Evolutionary conservation across 2,329 filamentous ascomycete species (phyloP).

Genomic region (Colletotrichum neosansevieriae): DNA sequence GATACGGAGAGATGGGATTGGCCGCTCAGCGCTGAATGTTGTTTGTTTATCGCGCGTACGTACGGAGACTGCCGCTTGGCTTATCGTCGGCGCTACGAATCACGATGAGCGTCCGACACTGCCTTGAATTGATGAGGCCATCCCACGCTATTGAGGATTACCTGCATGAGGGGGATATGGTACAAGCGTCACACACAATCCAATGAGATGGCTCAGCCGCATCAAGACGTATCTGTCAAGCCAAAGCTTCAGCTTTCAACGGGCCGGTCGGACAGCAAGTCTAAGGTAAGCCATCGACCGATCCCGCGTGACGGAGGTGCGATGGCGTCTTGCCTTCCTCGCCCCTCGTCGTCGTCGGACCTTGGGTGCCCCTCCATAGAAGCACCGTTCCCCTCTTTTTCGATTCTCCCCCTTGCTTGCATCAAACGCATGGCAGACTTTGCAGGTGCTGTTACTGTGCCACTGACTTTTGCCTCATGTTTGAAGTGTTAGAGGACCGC

Average conservation of each 20-base stretch:
- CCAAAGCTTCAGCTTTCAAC: constrained; percentile 26
- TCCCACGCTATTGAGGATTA: constrained; percentile 33
- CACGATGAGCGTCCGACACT: not conserved
- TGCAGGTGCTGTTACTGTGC: constrained; percentile 4
- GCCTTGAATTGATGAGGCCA: constrained; percentile 21
- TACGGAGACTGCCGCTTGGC: constrained; percentile 21
- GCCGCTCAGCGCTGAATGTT: constrained; percentile 16
- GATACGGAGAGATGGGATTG: constrained; percentile 28
- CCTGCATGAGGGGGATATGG: constrained; percentile 31
- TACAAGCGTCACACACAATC: constrained; percentile 27
- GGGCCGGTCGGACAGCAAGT: constrained; percentile 15
- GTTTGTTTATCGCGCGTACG: constrained; percentile 35
- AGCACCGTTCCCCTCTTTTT: constrained; percentile 1
- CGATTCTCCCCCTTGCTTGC: not conserved
- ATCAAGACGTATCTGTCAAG: constrained; percentile 15
- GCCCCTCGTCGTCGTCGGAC: not conserved
- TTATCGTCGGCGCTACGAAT: constrained; percentile 22
- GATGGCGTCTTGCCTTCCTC: constrained; percentile 34
- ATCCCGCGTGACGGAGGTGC: constrained; percentile 32
- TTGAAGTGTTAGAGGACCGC: constrained; percentile 16
- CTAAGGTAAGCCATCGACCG: constrained; percentile 2
- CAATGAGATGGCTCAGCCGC: constrained; percentile 30
- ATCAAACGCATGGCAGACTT: constrained; percentile 21
- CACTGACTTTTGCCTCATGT: constrained; percentile 5
- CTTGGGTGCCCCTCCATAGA: constrained; percentile 26